phyloP scores from a whole-genome alignment of 495 filamentous ascomycete species.

The Penicillium arizonense region DNA sequence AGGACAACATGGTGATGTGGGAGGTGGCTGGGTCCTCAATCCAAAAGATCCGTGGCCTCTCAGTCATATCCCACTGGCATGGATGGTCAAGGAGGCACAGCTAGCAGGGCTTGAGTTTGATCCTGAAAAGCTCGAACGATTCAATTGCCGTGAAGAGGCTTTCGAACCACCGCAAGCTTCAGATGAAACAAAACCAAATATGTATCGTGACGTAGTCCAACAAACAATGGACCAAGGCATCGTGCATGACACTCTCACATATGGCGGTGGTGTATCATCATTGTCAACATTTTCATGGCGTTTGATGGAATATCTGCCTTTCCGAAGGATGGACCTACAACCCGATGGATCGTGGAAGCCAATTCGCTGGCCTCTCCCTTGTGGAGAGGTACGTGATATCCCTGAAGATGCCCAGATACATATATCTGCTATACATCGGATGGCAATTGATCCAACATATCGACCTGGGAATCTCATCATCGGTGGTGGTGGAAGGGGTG shows the following conservation, averaged over 20 bases:
- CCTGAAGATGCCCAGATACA: conserved; percentile 70
- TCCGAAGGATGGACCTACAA: conserved; percentile 78
- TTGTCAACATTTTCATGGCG: conserved; percentile 69
- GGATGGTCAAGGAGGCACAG: conserved; percentile 82
- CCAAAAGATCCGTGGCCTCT: conserved; percentile 56
- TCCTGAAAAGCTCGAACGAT: conserved; percentile 56
- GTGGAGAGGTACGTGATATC: conserved; percentile 79
- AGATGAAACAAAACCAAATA: neutral
- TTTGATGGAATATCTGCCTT: conserved; percentile 82
- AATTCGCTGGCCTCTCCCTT: conserved; percentile 76
- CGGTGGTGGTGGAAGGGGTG: conserved; percentile 75
- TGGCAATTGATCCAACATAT: conserved; percentile 63
- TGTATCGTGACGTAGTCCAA: neutral
- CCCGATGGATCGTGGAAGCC: conserved; percentile 76
- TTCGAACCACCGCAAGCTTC: neutral
- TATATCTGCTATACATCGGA: conserved; percentile 68
- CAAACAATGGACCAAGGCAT: conserved; percentile 59
- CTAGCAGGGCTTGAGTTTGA: conserved; percentile 73
- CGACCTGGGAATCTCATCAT: conserved; percentile 80
- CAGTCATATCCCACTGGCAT: conserved; percentile 74
- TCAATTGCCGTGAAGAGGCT: conserved; percentile 52
- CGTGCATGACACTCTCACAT: conserved; percentile 75
- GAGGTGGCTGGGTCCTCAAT: conserved; percentile 74
- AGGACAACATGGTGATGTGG: conserved; percentile 79
- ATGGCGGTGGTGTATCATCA: conserved; percentile 57